Base-by-base conservation (phyloP, 2,329 filamentous ascomycete species). In the Paraphaeosphaeria sporulosa region DNA sequence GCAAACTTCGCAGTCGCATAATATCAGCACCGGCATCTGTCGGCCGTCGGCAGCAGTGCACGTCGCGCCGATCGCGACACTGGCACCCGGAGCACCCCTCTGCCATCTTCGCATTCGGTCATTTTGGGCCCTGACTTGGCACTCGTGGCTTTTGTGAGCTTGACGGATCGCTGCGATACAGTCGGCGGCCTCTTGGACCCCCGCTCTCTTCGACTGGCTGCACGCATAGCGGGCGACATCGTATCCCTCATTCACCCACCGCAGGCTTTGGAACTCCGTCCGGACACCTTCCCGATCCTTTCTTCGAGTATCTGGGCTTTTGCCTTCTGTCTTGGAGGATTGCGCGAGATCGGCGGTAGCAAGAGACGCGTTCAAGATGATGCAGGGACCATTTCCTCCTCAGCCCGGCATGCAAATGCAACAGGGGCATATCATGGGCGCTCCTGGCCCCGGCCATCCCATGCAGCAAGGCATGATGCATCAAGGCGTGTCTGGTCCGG, bases 351-450 rank as follows among this genome's bases (percentile, higher is more conserved):
- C 57, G 50, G 54, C 58, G 55, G 66, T 59, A 53, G 55, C 63
- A 44, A 25, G 17, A 57, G 57, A 62, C 60, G 36, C 55, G 40
- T 62, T 43, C 69, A 85, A 79, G 76, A 92, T 90, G 88, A 92
- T 92, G 89, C 92, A 92, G 89, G 71, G 75, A 64, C 83, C 86
- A 72, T 91, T 84, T 76, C 88, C 89, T 78, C 89, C 84, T 75
- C 84, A 92, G 81, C 88, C 89, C 66, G 86, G 83, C 74, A 90
- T 93, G 87, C 90, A 88, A 67, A 87, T 90, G 66, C 85, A 86
- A 64, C 86, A 86, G 64, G 86, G 84, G 54, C 87, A 89, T 68
- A 86, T 86, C 63, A 87, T 88, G 82, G 84, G 85, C 42, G 87
- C 87, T 36, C 89, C 90, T 74, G 87, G 87, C 71, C 89, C 90